These are phyloP conservation scores for Brassica cretica DNA, from an alignment of 345 rosid species.

Conservation along the genomic window DNA sequence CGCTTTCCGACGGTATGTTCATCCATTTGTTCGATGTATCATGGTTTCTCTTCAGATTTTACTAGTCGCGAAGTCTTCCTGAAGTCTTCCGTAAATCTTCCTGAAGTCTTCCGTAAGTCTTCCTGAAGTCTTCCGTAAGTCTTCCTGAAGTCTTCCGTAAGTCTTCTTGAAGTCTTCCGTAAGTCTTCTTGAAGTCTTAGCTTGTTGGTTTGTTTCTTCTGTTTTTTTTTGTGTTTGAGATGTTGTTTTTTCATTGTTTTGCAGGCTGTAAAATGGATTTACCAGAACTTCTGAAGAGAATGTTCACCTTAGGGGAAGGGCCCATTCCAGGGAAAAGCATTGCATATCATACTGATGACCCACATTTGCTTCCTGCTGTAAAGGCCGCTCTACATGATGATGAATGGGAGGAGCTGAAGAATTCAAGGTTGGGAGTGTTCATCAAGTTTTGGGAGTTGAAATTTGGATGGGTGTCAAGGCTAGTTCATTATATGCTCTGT, in stretches of 20 bases:
- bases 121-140: no score
- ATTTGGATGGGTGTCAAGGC: background rate
- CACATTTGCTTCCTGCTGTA: background rate
- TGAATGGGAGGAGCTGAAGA: background rate
- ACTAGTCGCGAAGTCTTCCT: background rate
- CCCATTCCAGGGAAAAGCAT: background rate
- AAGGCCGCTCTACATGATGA: background rate
- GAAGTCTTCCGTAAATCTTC: background rate
- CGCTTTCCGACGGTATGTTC: background rate
- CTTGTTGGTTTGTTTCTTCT: no score
- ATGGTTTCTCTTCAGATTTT: background rate
- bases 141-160: no score
- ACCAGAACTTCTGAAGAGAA: background rate
- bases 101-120: no score
- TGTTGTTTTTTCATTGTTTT: background rate
- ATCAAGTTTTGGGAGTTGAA: background rate
- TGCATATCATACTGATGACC: background rate
- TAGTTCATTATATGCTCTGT: background rate
- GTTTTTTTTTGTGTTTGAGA: background rate
- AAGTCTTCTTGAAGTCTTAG: background rate
- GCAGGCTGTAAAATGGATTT: background rate
- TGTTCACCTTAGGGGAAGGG: background rate
- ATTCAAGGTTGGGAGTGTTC: background rate
- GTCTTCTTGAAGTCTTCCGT: no score
- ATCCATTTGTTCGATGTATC: background rate